phyloP scores from a whole-genome alignment of 306 rosid genomes.

The Cucurbita pepo region DNA sequence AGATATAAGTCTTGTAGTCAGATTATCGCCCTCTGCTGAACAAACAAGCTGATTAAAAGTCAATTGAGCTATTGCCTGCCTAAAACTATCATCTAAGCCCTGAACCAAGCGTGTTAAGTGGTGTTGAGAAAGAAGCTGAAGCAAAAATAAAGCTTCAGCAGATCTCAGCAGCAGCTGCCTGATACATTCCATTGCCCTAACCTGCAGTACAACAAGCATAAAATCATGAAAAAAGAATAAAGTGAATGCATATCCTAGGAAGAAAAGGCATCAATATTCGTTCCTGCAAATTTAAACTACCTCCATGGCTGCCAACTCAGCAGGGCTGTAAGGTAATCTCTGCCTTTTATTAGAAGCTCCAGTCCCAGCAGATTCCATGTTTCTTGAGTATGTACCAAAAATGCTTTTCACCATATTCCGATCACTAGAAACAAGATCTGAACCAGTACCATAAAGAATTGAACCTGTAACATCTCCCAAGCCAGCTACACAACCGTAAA shows the following conservation, averaged over 20 bases:
- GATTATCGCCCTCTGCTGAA: constrained; percentile 82
- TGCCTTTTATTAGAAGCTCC: constrained; percentile 68
- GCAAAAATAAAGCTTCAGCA: constrained; percentile 79
- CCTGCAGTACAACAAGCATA: constrained; percentile 28
- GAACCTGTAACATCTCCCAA: constrained; percentile 81
- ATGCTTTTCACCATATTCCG: constrained; percentile 73
- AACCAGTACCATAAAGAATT: constrained; percentile 67
- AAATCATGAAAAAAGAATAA: constrained; percentile 18
- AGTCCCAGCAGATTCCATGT: constrained; percentile 51
- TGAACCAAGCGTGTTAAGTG: constrained; percentile 80
- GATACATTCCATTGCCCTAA: constrained; percentile 96
- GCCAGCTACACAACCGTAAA: constrained; percentile 96
- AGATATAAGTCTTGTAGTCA: constrained; percentile 82
- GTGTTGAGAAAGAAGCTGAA: constrained; percentile 95
- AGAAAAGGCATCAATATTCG: neutral
- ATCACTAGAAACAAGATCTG: constrained; percentile 65
- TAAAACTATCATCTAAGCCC: constrained; percentile 54
- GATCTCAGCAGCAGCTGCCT: constrained; percentile 92
- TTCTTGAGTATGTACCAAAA: constrained; percentile 68
- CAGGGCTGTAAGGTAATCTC: constrained; percentile 83
- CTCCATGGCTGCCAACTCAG: constrained; percentile 99
- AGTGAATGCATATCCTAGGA: neutral
- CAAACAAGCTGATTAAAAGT: constrained; percentile 90
- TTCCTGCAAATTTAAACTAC: constrained; percentile 27
- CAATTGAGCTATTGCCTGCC: constrained; percentile 55